A percentile compares a stretch with the other conserved stretches of the same genome.
Conservation (phyloP, 768 basidiomycete genomes). For the Chalciporus chontae region DNA sequence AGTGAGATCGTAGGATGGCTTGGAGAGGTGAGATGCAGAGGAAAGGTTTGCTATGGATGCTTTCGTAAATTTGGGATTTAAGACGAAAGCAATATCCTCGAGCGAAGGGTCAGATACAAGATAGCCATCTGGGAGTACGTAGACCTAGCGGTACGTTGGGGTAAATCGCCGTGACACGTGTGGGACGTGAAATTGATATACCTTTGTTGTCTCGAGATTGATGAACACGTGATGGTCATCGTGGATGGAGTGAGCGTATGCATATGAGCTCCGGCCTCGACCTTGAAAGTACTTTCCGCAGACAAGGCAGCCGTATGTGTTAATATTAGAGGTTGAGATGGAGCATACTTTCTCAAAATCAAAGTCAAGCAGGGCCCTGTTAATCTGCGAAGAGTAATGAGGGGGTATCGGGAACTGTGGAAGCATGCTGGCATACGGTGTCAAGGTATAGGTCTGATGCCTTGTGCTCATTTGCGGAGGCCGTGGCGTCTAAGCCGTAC, state of each 20-base stretch:
- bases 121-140: slow-evolving; percentile 96
- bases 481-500: slow-evolving; percentile 25
- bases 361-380: slow-evolving; percentile 88
- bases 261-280: slow-evolving; percentile 87
- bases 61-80: slow-evolving; percentile 82
- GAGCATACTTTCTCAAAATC: slow-evolving; percentile 99
- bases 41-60: slow-evolving; percentile 53
- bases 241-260: slow-evolving; percentile 95
- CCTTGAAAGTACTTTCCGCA: slow-evolving; percentile 99
- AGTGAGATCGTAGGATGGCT: slow-evolving; percentile 81
- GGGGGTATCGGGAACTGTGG: slow-evolving; percentile 10
- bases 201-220: slow-evolving; percentile 91
- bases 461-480: slow-evolving; percentile 27
- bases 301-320: slow-evolving; percentile 95
- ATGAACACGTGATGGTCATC: slow-evolving; percentile 99
- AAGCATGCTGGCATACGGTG: slow-evolving; percentile 56
- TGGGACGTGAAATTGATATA: slow-evolving; percentile 31
- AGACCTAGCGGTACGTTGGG: slow-evolving; percentile 60
- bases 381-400: slow-evolving; percentile 58
- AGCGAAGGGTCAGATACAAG: slow-evolving; percentile 94
- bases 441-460: slow-evolving; percentile 92
- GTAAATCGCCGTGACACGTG: slow-evolving; percentile 18
- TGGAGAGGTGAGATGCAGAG: slow-evolving; percentile 54
- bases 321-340: slow-evolving; percentile 93
- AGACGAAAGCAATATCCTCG: slow-evolving; percentile 89